These are phyloP conservation scores for Colletotrichum tropicale DNA, from an alignment of 2,329 filamentous ascomycete species.

Conservation along the genomic window DNA sequence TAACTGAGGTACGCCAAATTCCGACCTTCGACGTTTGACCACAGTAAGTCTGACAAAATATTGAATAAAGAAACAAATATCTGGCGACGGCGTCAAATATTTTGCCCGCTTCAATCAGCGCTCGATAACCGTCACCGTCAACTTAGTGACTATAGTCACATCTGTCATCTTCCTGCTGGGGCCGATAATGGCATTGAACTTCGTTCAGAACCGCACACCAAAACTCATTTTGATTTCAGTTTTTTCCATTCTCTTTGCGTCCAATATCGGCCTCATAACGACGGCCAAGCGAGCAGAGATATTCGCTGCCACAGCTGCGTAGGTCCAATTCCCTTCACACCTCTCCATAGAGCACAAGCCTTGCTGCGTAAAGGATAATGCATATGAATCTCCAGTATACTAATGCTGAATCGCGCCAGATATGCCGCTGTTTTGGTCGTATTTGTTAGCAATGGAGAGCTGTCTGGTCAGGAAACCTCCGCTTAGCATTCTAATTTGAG, in stretches of 20 bases:
- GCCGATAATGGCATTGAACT: conserved; percentile 7
- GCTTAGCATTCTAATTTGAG: rapidly evolving
- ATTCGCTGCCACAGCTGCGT: conserved; percentile 22
- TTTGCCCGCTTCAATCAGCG: not conserved
- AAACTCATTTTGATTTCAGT: conserved; percentile 13
- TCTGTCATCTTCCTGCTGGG: not conserved
- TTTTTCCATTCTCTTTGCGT: conserved; percentile 20
- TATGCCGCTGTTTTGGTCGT: conserved; percentile 20
- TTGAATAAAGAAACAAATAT: not conserved
- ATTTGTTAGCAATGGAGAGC: not conserved
- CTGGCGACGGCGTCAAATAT: not conserved
- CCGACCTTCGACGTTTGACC: rapidly evolving
- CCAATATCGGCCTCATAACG: conserved; percentile 16
- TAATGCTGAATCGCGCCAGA: not conserved
- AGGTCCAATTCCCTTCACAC: rapidly evolving
- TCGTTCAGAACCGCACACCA: not conserved
- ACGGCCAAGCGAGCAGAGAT: conserved; percentile 20
- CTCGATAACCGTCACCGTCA: not conserved
- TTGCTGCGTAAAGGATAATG: rapidly evolving
- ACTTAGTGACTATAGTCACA: not conserved
- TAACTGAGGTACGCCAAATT: rapidly evolving
- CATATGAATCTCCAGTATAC: rapidly evolving
- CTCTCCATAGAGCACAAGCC: rapidly evolving
- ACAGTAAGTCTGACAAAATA: not conserved
- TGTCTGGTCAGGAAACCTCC: not conserved